phyloP scores from a whole-genome alignment of 768 basidiomycete species.

The Fibroporia radiculosa region DNA sequence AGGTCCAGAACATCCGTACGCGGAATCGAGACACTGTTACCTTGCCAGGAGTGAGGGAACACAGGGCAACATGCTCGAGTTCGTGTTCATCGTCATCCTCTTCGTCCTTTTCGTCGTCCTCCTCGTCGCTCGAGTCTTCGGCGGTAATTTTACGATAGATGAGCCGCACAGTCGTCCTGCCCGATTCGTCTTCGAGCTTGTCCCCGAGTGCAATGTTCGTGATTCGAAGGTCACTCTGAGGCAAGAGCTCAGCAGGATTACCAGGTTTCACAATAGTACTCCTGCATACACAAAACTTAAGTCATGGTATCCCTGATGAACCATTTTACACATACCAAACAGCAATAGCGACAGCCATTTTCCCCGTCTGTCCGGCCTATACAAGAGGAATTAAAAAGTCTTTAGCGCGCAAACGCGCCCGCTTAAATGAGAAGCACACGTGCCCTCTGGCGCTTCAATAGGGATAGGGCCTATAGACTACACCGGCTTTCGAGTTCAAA shows the following conservation, averaged over 20 bases:
- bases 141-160: conserved; percentile 38
- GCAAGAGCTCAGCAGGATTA: conserved; percentile 45
- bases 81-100: conserved; percentile 35
- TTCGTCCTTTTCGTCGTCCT: conserved; percentile 32
- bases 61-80: conserved; percentile 50
- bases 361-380: too few relatives aligned
- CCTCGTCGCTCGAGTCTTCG: conserved; percentile 38
- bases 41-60: conserved; percentile 76
- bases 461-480: too few relatives aligned
- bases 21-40: conserved; percentile 31
- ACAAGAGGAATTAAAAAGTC: too few relatives aligned
- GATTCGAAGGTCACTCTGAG: conserved; percentile 65
- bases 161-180: conserved; percentile 63
- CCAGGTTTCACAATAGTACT: conserved; percentile 53
- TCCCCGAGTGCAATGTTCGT: conserved; percentile 81
- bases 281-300: conserved; percentile 42
- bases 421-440: too few relatives aligned
- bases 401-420: too few relatives aligned
- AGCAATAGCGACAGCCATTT: conserved; percentile 56
- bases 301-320: neutral
- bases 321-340: conserved; percentile 44
- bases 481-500: too few relatives aligned
- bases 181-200: conserved; percentile 50
- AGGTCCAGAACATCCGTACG: neutral
- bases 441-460: too few relatives aligned